These are phyloP conservation scores for Sporothrix brasiliensis DNA, from an alignment of 2,329 filamentous ascomycete genomes.

Conservation along the genomic window DNA sequence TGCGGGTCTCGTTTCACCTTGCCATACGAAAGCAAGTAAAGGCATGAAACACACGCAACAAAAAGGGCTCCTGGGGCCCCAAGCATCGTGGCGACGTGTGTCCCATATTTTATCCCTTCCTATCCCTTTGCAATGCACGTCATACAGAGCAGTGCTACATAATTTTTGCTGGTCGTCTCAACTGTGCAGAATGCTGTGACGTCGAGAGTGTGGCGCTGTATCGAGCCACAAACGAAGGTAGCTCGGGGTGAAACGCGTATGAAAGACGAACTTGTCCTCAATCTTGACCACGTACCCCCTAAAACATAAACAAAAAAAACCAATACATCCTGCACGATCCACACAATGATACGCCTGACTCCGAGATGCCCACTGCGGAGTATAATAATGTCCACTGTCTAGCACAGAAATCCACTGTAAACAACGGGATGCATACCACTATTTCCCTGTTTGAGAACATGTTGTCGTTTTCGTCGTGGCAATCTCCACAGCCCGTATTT, in stretches of 20 bases:
- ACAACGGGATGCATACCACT: slow-evolving; percentile 1
- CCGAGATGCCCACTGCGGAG: not conserved
- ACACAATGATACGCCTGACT: not conserved
- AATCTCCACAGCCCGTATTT: slow-evolving; percentile 6
- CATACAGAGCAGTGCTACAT: not conserved
- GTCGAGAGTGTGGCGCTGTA: slow-evolving; percentile 1
- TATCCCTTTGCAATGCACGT: slow-evolving; percentile 10
- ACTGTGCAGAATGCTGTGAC: slow-evolving; percentile 6
- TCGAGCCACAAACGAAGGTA: not conserved
- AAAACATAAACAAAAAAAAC: slow-evolving; percentile 13
- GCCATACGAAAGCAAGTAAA: not conserved
- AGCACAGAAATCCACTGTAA: slow-evolving; percentile 2
- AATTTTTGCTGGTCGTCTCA: not conserved
- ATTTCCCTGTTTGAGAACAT: not conserved
- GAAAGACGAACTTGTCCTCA: too few species aligned
- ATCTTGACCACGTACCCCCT: not conserved
- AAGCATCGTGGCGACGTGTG: not conserved
- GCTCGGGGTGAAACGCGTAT: not conserved
- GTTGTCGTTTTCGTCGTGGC: not conserved
- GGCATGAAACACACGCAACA: slow-evolving; percentile 12
- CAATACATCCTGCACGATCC: not conserved
- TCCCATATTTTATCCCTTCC: not conserved
- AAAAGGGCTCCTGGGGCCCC: not conserved
- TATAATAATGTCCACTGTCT: not conserved
- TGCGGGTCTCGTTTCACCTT: slow-evolving; percentile 13